Evolutionary conservation across 2,329 filamentous ascomycete genomes (phyloP).

Genomic region (Coniosporium tulheliwenetii): DNA sequence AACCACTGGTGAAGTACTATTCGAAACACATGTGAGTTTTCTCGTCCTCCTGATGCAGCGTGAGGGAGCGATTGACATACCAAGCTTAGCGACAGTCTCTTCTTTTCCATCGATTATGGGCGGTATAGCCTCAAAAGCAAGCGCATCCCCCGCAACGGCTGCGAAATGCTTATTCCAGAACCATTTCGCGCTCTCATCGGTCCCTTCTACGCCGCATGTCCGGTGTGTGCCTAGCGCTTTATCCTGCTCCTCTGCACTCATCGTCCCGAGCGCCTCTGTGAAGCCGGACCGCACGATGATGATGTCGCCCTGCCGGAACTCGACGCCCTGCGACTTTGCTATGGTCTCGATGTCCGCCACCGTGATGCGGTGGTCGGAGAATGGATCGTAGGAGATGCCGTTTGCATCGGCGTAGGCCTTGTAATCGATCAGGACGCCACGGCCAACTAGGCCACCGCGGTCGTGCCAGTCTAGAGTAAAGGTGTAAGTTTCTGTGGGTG

Average conservation of each 20-base stretch:
- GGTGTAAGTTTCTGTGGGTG: slow-evolving; percentile 18
- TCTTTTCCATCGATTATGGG: slow-evolving; percentile 12
- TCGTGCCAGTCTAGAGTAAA: slow-evolving; percentile 32
- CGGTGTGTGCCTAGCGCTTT: slow-evolving; percentile 23
- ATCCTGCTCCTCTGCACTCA: slow-evolving; percentile 20
- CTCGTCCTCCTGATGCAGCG: too few relatives aligned
- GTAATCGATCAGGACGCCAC: slow-evolving; percentile 43
- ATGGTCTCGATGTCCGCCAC: slow-evolving; percentile 27
- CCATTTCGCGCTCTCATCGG: slow-evolving; percentile 35
- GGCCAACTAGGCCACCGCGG: slow-evolving; percentile 35
- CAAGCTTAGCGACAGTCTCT: slow-evolving; percentile 8
- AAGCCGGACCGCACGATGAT: slow-evolving; percentile 41
- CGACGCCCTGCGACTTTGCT: slow-evolving; percentile 25
- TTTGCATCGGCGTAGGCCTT: slow-evolving; percentile 40
- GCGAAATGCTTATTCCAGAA: slow-evolving; percentile 42
- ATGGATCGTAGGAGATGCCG: slow-evolving; percentile 39
- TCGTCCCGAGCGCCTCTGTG: slow-evolving; percentile 25
- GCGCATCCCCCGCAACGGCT: slow-evolving; percentile 40
- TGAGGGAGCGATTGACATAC: slow-evolving; percentile 4
- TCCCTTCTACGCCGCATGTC: slow-evolving; percentile 27
- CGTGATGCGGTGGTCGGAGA: slow-evolving; percentile 30
- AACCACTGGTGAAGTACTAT: slow-evolving; percentile 23
- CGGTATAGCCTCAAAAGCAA: slow-evolving; percentile 32
- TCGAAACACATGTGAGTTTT: too few relatives aligned
- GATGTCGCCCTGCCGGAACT: slow-evolving; percentile 36